A percentile compares a stretch with the other conserved stretches of the same genome.
Evolutionary conservation across 1,139 yeast species (phyloP).

Genomic region (Blastobotrys aristatus): DNA sequence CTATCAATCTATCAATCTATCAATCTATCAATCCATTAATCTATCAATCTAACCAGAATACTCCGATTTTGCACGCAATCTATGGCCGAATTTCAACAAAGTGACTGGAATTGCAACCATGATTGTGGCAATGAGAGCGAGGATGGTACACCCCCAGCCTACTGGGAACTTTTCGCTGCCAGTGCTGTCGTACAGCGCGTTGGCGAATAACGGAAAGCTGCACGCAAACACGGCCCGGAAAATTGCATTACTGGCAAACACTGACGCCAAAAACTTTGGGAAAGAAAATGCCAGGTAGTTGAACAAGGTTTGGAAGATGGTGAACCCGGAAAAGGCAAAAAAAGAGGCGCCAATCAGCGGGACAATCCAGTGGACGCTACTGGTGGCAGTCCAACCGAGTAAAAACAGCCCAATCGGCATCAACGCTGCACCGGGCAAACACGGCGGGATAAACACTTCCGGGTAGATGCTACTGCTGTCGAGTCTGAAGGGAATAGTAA

Average conservation of each 20-base stretch:
- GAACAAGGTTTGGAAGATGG: conserved; percentile 69
- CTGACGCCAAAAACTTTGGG: conserved; percentile 54
- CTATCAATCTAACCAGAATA: background rate
- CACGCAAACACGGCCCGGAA: conserved; percentile 51
- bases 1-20: no score
- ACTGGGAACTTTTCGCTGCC: conserved; percentile 31
- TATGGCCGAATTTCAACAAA: conserved; percentile 43
- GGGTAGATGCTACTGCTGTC: conserved; percentile 36
- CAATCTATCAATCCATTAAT: no score
- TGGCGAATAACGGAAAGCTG: conserved; percentile 56
- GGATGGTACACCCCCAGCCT: conserved; percentile 49
- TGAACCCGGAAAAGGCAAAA: conserved; percentile 67
- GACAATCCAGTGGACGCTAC: conserved; percentile 67
- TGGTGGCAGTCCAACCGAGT: conserved; percentile 54
- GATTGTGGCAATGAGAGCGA: conserved; percentile 41
- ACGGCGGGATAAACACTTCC: conserved; percentile 30
- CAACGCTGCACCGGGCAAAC: conserved; percentile 49
- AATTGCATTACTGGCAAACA: conserved; percentile 51
- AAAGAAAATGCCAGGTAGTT: conserved; percentile 66
- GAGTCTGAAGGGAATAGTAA: conserved; percentile 12
- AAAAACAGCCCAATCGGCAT: conserved; percentile 46
- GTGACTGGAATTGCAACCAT: conserved; percentile 41
- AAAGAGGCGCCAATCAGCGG: conserved; percentile 71
- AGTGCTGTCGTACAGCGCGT: conserved; percentile 44
- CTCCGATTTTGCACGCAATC: conserved; percentile 40